Base-by-base conservation (phyloP, 2,329 filamentous ascomycete species). In the Phialemoniopsis sp. region DNA sequence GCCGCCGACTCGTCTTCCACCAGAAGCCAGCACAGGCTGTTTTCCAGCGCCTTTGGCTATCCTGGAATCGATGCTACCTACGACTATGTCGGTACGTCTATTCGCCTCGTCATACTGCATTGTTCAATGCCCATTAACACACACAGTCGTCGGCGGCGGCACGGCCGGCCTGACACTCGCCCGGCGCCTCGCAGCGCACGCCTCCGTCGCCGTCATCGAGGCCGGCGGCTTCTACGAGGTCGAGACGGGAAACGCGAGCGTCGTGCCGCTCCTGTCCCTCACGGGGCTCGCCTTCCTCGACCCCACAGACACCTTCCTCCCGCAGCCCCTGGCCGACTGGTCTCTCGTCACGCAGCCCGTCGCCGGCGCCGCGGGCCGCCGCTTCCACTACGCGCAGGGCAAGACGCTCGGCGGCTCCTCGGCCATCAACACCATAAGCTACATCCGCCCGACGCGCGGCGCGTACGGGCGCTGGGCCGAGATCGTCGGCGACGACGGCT, bases 191-290 rank as follows among this genome's bases (percentile, higher is more conserved):
- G 41, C 39, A 16, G 56, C 61, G 9, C 47, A 58, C n/a, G 47
- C 53, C 15, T 52, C 47, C 3, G 63, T 68, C 13, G 62, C 63
- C 16, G 55, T 67, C 4, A 47, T 68, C 26, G 63, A 68, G 45
- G 63, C 62, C 2, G 63, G 64, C 4, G 43, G 41, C 2, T 60
- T 60, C 26, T 54, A 58, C 34, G 56, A 66, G 42, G 43, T 58
- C 16, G 39, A 44, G 7, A 59, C 60, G 36, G 49, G 49, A 2
- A 47, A 56, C n/a, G 43, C 55, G 1, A 46, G 46, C 14, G 49
- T 53, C 1, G 42, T 53, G 0, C 58, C 55, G 5, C 9, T 32
- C 2, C 48, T 45, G 13, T 51, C 13, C 26, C 49, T 48, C 36
- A 41, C 44, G 7, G 46, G 48, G 8, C 40, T 32, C 30, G 30